These are phyloP conservation scores for Solanum gracilifrons DNA, from an alignment of 257 asterid species.

Conservation along the genomic window DNA sequence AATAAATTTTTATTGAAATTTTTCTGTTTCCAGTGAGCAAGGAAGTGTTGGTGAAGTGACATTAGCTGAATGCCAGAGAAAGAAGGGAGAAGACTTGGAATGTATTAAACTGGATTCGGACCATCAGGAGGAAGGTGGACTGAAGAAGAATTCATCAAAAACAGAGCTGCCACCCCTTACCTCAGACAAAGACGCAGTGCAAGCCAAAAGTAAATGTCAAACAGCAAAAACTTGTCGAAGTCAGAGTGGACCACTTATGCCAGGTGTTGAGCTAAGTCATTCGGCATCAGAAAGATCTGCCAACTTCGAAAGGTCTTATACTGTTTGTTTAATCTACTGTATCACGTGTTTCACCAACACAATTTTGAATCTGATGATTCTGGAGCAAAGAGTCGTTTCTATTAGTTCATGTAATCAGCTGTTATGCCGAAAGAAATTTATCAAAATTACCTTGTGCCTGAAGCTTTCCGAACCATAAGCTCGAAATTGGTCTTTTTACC, in stretches of 20 bases:
- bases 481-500: not conserved
- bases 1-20: not conserved
- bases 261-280: slow-evolving; percentile 53
- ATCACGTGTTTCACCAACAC: not conserved
- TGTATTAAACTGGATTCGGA: slow-evolving; percentile 28
- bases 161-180: slow-evolving; percentile 33
- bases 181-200: slow-evolving; percentile 47
- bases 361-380: not conserved
- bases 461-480: not conserved
- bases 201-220: slow-evolving; percentile 42
- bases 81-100: slow-evolving; percentile 27
- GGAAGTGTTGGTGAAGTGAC: slow-evolving; percentile 24
- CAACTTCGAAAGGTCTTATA: slow-evolving; percentile 56
- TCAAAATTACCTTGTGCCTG: not conserved
- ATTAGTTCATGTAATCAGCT: not conserved
- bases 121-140: slow-evolving; percentile 19
- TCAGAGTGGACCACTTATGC: slow-evolving; percentile 86
- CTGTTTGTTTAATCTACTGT: not conserved
- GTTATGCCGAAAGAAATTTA: not conserved
- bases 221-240: slow-evolving; percentile 51
- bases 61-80: slow-evolving; percentile 24
- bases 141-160: slow-evolving; percentile 31
- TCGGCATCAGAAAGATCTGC: slow-evolving; percentile 56
- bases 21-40: slow-evolving; percentile 34
- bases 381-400: not conserved